Evolutionary conservation across 192 early-diverging fungal species (phyloP).

Genomic region (Fimicolochytrium jonesii): DNA sequence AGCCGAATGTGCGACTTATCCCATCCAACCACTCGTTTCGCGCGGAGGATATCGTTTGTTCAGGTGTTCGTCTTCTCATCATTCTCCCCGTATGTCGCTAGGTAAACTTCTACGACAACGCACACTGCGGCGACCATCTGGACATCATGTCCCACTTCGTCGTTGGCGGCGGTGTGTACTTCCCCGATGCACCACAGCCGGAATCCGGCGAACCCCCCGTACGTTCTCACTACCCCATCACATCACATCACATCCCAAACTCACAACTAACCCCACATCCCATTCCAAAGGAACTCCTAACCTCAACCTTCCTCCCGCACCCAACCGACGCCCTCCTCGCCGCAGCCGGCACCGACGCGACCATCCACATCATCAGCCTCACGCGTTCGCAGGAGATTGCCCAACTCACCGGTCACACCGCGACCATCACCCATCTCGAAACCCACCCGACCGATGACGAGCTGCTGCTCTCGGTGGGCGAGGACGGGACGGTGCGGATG

Average conservation of each 20-base stretch:
- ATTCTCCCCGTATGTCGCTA: conserved; percentile 15
- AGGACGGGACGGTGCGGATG: conserved; percentile 70
- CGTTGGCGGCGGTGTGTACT: conserved; percentile 33
- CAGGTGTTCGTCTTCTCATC: conserved; percentile 45
- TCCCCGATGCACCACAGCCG: background rate
- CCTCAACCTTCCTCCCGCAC: conserved; percentile 82
- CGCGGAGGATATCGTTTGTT: background rate
- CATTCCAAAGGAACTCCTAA: conserved; percentile 52
- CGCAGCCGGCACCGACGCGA: conserved; percentile 56
- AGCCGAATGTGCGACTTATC: too few species aligned
- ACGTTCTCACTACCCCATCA: background rate
- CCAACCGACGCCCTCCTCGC: conserved; percentile 72
- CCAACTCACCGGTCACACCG: conserved; percentile 18
- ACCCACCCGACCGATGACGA: conserved; percentile 63
- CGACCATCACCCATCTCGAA: conserved; percentile 63
- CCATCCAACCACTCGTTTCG: too few species aligned
- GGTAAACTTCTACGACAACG: conserved; percentile 88
- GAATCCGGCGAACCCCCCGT: background rate
- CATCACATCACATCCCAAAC: background rate
- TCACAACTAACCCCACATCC: background rate
- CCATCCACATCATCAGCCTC: conserved; percentile 71
- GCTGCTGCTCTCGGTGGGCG: conserved; percentile 64
- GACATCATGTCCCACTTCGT: conserved; percentile 92
- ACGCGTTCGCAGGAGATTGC: conserved; percentile 64
- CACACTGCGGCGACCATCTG: conserved; percentile 88